Evolutionary conservation across 768 basidiomycete genomes (phyloP), one percentile per base, ranked within the genome.

Genomic region (Favolaschia claudopus): DNA sequence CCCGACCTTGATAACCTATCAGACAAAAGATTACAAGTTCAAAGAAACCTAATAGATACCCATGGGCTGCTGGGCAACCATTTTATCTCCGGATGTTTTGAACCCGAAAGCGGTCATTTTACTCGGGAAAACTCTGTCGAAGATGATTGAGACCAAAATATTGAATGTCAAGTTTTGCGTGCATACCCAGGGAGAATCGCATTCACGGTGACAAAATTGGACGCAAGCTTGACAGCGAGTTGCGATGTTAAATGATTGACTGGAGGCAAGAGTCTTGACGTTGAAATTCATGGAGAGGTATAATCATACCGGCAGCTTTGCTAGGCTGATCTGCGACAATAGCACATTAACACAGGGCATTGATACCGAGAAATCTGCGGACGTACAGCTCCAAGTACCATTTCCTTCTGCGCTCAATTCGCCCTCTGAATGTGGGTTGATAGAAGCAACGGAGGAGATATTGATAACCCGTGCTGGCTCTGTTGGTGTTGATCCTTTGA

Each of bases 91-190:
- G 3, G 72, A 73, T 2, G 69, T 78, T 64, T 85, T 83, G 63
- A 92, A 74, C 4, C 86, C 89, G 46, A 78, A 92, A 0, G 89
- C 85, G 1, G 92, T 93, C 92, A 95, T 93, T 76, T 89, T 92
- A 42, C 89, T 89, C 0, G 90, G 91, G 76, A 91, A 95, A 13
- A 92, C 74, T 2, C 89, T 89, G 62, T 5, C 20, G 19, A 12
- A 8, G 62, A 38, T 60, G 34, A 17, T 37, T 25, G 27, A 37
- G 51, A n/a, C 48, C n/a, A 45, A 32, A 64, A 20, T 13, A 27
- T 14, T 32, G 44, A 13, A 5, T 20, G 9, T 32, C 7, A 17
- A n/a, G 29, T 17, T 5, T 20, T 22, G 19, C 36, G 38, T n/a
- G 60, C 75, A 45, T 70, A 91, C 91, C 92, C 92, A 0, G 92